Evolutionary conservation across 345 rosid genomes (phyloP), one percentile per base, ranked within the genome.

Genomic region (Arabis alpina): DNA sequence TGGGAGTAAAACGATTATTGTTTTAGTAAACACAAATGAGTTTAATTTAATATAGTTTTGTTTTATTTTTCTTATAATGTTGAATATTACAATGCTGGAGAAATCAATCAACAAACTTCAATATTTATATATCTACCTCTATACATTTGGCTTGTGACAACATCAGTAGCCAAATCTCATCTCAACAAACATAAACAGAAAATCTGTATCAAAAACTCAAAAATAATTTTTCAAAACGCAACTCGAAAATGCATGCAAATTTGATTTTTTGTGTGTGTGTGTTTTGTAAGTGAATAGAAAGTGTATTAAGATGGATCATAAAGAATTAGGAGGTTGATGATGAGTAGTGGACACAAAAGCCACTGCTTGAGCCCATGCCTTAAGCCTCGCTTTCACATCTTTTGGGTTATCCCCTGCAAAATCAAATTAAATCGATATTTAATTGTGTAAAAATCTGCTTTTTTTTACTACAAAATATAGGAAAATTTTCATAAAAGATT

Each of bases 291-390:
- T 44, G 32, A 11, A 16, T 12, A 8, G 14, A 13, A 11, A 4
- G 5, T 12, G 54, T 16, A 37, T 51, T 9, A 43, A 43, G 55
- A 61, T 5, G 50, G 32, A 42, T 52, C 66, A 73, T 16, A 54
- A 36, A 41, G 77, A 55, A n/a, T 77, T 66, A 48, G 78, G 78
- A 53, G 92, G 76, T 13, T 60, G 63, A 27, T 12, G 72, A 60
- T 74, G 63, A 60, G 93, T 42, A 5, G 96, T 87, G 3, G 86
- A 87, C 10, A 89, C 74, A 58, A 76, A 71, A 10, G 96, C 96
- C 77, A 94, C 99, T 5, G 95, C 89, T 53, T 91, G 99, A 63
- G 99, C 97, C 99, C 99, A 94, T 41, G 86, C 93, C 81, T 88
- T 94, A 7, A 91, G 85, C 79, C 97, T 76, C 2, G 96, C 97